These are phyloP conservation scores for Emericellopsis terricola DNA, from an alignment of 495 filamentous ascomycete genomes.

Conservation along the genomic window DNA sequence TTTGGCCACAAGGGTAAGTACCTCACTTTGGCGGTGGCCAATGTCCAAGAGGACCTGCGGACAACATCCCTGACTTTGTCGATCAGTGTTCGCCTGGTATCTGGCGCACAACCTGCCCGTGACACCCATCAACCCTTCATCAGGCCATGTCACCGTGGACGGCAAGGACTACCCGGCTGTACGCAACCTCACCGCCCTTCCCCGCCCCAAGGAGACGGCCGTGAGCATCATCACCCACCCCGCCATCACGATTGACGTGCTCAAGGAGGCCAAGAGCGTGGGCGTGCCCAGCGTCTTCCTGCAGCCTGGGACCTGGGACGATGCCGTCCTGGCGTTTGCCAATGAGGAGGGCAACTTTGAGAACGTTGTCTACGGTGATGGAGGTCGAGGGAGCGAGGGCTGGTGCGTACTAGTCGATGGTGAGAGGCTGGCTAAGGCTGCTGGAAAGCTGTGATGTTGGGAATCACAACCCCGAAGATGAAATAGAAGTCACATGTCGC, in stretches of 20 bases:
- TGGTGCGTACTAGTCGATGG: constrained; percentile 91
- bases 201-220: constrained; percentile 49
- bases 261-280: constrained; percentile 62
- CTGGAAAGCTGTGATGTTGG: constrained; percentile 25
- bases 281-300: constrained; percentile 76
- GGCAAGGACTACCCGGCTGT: constrained; percentile 40
- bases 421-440: constrained; percentile 45
- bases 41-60: neutral
- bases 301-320: constrained; percentile 78
- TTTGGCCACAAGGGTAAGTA: constrained; percentile 72
- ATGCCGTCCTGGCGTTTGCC: constrained; percentile 51
- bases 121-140: constrained; percentile 65
- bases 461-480: no score
- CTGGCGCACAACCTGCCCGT: constrained; percentile 54
- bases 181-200: constrained; percentile 42
- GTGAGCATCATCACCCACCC: constrained; percentile 79
- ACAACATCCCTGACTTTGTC: constrained; percentile 1
- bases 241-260: constrained; percentile 43
- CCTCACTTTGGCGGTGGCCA: neutral
- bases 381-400: constrained; percentile 50
- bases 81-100: constrained; percentile 77
- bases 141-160: constrained; percentile 34
- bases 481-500: no score
- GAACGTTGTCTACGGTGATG: constrained; percentile 51
- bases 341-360: constrained; percentile 34